phyloP scores from a whole-genome alignment of 352 stramenopile genomes.

The Pythium chondricola region DNA sequence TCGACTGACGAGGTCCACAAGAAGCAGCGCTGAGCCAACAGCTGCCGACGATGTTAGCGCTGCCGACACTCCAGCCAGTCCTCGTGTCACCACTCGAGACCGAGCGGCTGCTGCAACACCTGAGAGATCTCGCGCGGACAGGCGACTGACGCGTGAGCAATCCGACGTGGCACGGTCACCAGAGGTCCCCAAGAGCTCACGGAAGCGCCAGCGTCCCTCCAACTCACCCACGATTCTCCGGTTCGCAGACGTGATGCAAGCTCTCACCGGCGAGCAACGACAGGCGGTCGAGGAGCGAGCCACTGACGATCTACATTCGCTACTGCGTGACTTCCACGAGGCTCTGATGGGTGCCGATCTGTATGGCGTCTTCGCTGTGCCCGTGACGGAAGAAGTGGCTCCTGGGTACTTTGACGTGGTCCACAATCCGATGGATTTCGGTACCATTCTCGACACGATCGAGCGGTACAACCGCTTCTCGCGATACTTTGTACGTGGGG shows the following conservation, averaged over 20 bases:
- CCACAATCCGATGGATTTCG: conserved; percentile 90
- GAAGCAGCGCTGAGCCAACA: no score
- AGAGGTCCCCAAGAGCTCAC: conserved; percentile 5
- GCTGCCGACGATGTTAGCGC: background rate
- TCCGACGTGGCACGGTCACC: conserved; percentile 1
- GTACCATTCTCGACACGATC: conserved; percentile 88
- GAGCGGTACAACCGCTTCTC: conserved; percentile 57
- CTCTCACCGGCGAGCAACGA: conserved; percentile 44
- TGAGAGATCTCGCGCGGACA: background rate
- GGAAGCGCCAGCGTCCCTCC: conserved; percentile 41
- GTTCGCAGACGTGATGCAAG: conserved; percentile 37
- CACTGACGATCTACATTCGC: conserved; percentile 41
- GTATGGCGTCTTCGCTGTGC: conserved; percentile 78
- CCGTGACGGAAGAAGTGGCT: conserved; percentile 89
- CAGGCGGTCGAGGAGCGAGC: conserved; percentile 48
- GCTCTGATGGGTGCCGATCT: conserved; percentile 68
- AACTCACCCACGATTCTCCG: conserved; percentile 31
- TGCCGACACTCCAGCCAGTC: background rate
- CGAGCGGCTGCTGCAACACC: background rate
- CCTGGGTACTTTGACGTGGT: conserved; percentile 91
- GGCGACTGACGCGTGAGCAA: conserved; percentile 10
- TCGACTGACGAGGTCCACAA: no score
- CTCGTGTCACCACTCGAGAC: background rate
- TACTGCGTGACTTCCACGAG: conserved; percentile 71
- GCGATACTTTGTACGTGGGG: conserved; percentile 72